phyloP scores from a whole-genome alignment of 2,329 filamentous ascomycete species.

The Calycina herbarum region DNA sequence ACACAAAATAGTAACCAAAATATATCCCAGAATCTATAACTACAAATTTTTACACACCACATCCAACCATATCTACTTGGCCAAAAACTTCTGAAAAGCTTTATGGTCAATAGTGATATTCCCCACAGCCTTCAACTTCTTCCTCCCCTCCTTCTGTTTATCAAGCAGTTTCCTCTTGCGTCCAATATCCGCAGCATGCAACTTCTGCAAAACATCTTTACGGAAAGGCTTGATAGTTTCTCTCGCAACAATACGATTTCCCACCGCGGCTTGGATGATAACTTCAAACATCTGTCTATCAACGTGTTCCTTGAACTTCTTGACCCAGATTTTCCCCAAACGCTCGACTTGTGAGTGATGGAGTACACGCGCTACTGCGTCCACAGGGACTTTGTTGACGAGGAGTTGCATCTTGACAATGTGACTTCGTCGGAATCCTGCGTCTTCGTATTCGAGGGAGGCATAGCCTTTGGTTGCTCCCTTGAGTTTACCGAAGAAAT shows the following conservation, averaged over 20 bases:
- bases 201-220: conserved; percentile 90
- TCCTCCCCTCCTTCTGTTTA: conserved; percentile 94
- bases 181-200: conserved; percentile 87
- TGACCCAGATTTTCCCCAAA: conserved; percentile 84
- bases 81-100: conserved; percentile 90
- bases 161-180: conserved; percentile 84
- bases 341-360: conserved; percentile 79
- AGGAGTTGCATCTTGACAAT: conserved; percentile 89
- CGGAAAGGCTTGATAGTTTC: conserved; percentile 96
- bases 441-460: conserved; percentile 94
- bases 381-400: conserved; percentile 90
- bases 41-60: no score
- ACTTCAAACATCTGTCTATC: conserved; percentile 97
- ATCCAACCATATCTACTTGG: conserved; percentile 56
- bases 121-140: conserved; percentile 79
- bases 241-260: conserved; percentile 78
- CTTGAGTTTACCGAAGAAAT: conserved; percentile 96
- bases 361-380: conserved; percentile 89
- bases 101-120: conserved; percentile 97
- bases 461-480: conserved; percentile 93
- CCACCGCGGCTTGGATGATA: conserved; percentile 87
- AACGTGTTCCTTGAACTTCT: conserved; percentile 95
- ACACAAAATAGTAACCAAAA: no score
- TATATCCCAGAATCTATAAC: no score
- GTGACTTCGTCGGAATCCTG: conserved; percentile 77